Percentiles rank a stretch among this genome's conserved stretches.
phyloP scores from a whole-genome alignment of 2,329 filamentous ascomycete species.

The Clonostachys sp. region DNA sequence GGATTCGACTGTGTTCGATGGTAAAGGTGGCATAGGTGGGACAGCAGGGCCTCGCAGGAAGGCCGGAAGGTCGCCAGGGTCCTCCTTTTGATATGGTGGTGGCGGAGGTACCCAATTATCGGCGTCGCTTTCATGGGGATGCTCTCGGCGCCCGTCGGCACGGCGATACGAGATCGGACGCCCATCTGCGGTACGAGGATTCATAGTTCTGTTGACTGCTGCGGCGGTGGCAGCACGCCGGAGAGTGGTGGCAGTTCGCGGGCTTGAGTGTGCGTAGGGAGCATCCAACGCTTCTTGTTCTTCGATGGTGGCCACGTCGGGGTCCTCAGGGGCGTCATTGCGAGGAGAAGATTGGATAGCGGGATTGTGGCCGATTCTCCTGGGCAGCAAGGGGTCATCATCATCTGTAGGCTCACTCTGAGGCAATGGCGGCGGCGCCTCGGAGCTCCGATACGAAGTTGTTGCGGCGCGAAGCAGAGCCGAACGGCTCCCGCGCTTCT shows the following conservation, averaged over 20 bases:
- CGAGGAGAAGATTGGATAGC: constrained; percentile 3
- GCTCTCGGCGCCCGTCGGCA: constrained; percentile 64
- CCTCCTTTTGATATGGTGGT: constrained; percentile 70
- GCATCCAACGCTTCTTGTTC: constrained; percentile 61
- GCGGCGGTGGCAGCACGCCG: constrained; percentile 74
- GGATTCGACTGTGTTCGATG: not conserved
- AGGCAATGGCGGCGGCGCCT: constrained; percentile 21
- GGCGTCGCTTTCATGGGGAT: constrained; percentile 82
- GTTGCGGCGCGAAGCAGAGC: constrained; percentile 46
- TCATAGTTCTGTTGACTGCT: constrained; percentile 64
- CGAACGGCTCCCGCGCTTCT: constrained; percentile 45
- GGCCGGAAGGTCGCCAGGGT: constrained; percentile 49
- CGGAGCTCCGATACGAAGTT: constrained; percentile 13
- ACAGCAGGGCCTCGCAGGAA: constrained; percentile 48
- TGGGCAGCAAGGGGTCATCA: constrained; percentile 49
- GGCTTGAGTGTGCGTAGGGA: constrained; percentile 69
- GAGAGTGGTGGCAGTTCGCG: constrained; percentile 65
- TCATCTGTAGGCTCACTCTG: constrained; percentile 21
- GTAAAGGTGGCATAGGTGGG: constrained; percentile 18
- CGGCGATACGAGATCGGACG: constrained; percentile 59
- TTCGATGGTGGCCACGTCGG: constrained; percentile 43
- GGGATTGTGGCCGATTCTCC: constrained; percentile 31
- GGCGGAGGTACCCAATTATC: constrained; percentile 87
- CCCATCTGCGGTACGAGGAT: constrained; percentile 51
- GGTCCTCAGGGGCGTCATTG: constrained; percentile 24